Evolutionary conservation across 306 rosid genomes (phyloP).

Genomic region (Ceratonia siliqua): DNA sequence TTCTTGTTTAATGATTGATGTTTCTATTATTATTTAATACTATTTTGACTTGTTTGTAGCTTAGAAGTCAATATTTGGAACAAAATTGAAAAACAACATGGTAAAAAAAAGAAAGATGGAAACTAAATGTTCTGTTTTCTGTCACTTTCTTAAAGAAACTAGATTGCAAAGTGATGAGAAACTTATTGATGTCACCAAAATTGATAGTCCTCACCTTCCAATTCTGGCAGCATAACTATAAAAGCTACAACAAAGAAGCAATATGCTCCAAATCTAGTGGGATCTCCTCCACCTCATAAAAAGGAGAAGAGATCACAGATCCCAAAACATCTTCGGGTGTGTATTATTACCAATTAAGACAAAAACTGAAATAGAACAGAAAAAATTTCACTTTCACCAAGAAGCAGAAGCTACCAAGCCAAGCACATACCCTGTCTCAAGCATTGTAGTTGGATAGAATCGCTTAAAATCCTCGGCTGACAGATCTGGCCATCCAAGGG

Average conservation of each 20-base stretch:
- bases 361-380: not conserved
- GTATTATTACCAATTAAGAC: not conserved
- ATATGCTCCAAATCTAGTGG: not conserved
- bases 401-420: constrained; percentile 27
- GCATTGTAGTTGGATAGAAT: constrained; percentile 94
- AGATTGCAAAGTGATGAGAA: not conserved
- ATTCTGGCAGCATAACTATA: not conserved
- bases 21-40: not conserved
- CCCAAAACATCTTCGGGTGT: not conserved
- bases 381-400: constrained; percentile 4
- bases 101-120: not conserved
- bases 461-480: constrained; percentile 75
- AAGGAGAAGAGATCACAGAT: constrained; percentile 3
- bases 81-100: not conserved
- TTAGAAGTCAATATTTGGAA: not conserved
- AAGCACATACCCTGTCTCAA: constrained; percentile 89
- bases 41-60: not conserved
- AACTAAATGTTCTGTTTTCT: not conserved
- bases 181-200: not conserved
- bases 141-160: not conserved
- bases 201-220: not conserved
- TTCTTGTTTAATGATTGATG: not conserved
- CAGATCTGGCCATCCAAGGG: constrained; percentile 96
- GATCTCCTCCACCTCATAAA: constrained; percentile 4
- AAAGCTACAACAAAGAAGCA: not conserved